Conservation (phyloP, 176 grass and related monocot species). For the Eleusine coracana region DNA sequence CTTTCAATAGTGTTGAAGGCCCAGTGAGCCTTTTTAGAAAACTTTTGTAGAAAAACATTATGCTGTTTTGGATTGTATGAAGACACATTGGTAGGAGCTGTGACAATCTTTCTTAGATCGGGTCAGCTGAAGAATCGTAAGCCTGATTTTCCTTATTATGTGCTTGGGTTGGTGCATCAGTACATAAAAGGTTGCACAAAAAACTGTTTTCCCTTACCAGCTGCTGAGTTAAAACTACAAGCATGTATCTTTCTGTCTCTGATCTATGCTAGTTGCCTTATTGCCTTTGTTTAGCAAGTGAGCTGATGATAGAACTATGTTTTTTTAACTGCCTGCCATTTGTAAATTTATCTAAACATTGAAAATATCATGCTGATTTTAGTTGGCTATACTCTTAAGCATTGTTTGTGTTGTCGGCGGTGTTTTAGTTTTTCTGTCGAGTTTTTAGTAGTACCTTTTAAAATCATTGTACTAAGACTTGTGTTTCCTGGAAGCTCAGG, state of each 20-base stretch:
- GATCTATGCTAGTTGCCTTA: background rate
- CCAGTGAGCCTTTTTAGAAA: no score
- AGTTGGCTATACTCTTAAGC: background rate
- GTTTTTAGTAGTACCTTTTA: background rate
- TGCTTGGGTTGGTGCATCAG: background rate
- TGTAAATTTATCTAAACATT: background rate
- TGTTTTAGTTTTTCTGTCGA: constrained; percentile 12
- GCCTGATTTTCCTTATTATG: background rate
- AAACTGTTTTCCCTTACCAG: constrained; percentile 17
- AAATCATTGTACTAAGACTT: constrained; percentile 33
- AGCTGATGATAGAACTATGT: constrained; percentile 3
- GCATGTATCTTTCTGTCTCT: background rate
- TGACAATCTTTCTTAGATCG: background rate
- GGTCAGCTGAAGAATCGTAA: background rate
- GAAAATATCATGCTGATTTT: constrained; percentile 15
- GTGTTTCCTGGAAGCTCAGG: constrained; percentile 52
- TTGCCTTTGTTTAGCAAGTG: background rate
- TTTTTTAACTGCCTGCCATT: background rate
- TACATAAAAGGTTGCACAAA: background rate
- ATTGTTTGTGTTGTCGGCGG: background rate
- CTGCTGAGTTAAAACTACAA: constrained; percentile 13
- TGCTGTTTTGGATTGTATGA: background rate
- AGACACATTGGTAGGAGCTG: background rate
- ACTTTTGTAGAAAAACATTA: no score
- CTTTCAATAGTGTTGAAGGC: no score